Evolutionary conservation across 305 asterid genomes (phyloP).

Genomic region (Ruellia speciosa): DNA sequence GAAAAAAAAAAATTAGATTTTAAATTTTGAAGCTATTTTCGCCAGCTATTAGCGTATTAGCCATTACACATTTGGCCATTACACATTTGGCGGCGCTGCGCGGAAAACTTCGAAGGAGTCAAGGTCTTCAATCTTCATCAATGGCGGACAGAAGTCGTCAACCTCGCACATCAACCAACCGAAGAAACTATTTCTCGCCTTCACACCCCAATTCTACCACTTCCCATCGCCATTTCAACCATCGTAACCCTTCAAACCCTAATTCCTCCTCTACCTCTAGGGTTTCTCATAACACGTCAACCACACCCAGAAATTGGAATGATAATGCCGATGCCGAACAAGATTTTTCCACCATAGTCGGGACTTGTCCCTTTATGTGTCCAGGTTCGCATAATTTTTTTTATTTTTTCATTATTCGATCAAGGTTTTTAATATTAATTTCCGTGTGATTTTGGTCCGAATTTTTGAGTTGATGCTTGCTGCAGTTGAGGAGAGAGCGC

Average conservation of each 20-base stretch:
- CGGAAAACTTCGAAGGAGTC: conserved; percentile 21
- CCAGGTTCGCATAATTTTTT: conserved; percentile 39
- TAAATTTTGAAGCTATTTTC: too few relatives aligned
- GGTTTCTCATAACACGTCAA: conserved; percentile 15
- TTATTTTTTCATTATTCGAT: conserved; percentile 5
- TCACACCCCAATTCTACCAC: conserved; percentile 24
- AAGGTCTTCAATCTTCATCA: conserved; percentile 14
- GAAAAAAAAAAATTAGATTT: too few relatives aligned
- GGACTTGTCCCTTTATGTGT: conserved; percentile 85
- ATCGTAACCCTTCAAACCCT: conserved; percentile 24
- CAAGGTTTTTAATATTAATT: neutral
- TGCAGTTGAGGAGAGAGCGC: conserved; percentile 69
- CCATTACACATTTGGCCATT: too few relatives aligned
- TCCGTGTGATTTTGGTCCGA: conserved; percentile 11
- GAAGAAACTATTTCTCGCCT: conserved; percentile 20
- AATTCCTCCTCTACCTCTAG: conserved; percentile 16
- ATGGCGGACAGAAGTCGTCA: conserved; percentile 33
- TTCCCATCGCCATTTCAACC: conserved; percentile 11
- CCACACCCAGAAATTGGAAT: conserved; percentile 15
- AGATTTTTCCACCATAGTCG: conserved; percentile 35
- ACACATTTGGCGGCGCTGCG: too few relatives aligned
- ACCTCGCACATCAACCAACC: conserved; percentile 11
- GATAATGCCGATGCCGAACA: conserved; percentile 25
- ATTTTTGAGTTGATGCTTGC: conserved; percentile 15
- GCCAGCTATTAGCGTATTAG: too few relatives aligned